Base-by-base conservation (phyloP, 495 filamentous ascomycete genomes). In the Diplogelasinospora grovesii region DNA sequence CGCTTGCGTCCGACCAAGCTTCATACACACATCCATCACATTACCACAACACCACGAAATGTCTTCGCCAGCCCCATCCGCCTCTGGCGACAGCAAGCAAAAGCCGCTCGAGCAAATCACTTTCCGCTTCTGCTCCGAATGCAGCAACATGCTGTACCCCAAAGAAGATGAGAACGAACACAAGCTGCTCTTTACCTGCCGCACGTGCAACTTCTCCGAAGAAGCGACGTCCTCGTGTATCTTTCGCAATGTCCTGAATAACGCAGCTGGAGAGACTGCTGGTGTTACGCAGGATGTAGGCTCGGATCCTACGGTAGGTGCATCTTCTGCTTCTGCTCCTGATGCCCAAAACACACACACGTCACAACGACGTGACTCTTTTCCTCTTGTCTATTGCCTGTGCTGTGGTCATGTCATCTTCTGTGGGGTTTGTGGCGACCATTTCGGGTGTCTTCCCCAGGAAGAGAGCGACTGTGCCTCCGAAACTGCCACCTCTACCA, bases 41-140 rank as follows among this genome's bases (percentile, higher is more conserved):
- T 19, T 2, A 41, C n/a, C 29, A 10, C 21, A n/a, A 34, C n/a
- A 37, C 5, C 21, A 14, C 35, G n/a, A 23, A 38, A 78, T 83
- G 69, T 75, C 81, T 14, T 80, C 81, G 22, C 83, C 69, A 67
- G 53, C 56, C 18, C 67, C 75, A 27, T 71, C 81, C 15, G 73
- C 74, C 49, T 59, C 68, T 21, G 54, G 49, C 36, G 52, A 50
- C 22, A 36, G 69, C 36, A 43, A 45, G 49, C 81, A 77, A 60
- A 70, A 68, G 63, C 71, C 59, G 23, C 64, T 66, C 40, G 85
- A 89, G 56, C 87, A 89, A 61, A 85, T 95, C 57, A 84, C 86
- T 23, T 97, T 97, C 70, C 81, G 83, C 45, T 98, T 98, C 76
- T 98, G 92, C 68, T 83, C 85, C 42, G 92, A 98, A 73, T 98